phyloP scores from a whole-genome alignment of 2,329 filamentous ascomycete genomes.

The Salinomyces thailandicus region DNA sequence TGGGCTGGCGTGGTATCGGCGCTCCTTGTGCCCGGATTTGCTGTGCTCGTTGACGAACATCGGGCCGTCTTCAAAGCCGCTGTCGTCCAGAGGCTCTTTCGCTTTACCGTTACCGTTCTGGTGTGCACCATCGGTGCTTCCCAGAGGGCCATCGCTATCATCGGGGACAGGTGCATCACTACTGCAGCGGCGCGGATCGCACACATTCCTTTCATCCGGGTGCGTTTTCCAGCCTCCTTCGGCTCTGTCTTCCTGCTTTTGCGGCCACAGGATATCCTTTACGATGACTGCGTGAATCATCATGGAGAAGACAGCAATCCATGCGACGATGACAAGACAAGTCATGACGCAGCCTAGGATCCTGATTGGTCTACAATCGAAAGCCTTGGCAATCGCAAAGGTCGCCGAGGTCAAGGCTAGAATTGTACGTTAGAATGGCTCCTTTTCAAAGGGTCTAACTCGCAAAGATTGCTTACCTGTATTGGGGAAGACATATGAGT shows the following conservation, averaged over 20 bases:
- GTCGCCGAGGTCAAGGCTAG: conserved; percentile 48
- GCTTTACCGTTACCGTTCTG: background rate
- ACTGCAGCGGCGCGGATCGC: conserved; percentile 3
- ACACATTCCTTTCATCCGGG: conserved; percentile 5
- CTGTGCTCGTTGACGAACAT: background rate
- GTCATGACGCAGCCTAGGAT: conserved; percentile 61
- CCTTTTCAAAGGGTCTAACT: no score
- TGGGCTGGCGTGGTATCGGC: background rate
- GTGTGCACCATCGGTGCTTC: background rate
- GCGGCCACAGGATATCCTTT: conserved; percentile 65
- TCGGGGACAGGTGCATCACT: background rate
- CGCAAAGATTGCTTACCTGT: conserved; percentile 38
- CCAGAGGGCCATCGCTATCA: background rate
- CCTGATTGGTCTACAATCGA: conserved; percentile 43
- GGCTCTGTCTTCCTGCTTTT: conserved; percentile 55
- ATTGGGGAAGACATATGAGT: conserved; percentile 72
- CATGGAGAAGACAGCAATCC: conserved; percentile 56
- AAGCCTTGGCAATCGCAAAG: conserved; percentile 52
- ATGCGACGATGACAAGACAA: conserved; percentile 53
- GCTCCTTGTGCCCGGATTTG: background rate
- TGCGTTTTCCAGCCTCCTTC: conserved; percentile 45
- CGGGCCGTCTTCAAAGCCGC: no score
- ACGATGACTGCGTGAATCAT: conserved; percentile 60
- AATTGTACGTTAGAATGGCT: background rate
- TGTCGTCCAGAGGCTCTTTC: no score